phyloP scores from a whole-genome alignment of 805 yeast genomes.

The Barnettozyma populi region DNA sequence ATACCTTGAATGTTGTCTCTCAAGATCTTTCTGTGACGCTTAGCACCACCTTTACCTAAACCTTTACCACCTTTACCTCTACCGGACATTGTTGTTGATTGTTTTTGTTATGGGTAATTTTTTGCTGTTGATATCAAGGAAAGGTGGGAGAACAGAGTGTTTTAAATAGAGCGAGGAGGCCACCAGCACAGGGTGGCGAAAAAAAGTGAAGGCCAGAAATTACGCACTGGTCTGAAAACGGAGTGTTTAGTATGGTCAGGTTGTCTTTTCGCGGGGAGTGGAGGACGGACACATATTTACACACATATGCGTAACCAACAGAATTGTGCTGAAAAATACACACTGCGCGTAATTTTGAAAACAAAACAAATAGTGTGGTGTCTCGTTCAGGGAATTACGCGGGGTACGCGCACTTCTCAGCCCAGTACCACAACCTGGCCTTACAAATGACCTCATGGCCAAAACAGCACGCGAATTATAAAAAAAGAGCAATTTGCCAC shows the following conservation, averaged over 20 bases:
- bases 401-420: neutral
- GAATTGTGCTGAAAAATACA: neutral
- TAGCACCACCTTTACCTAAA: slow-evolving; percentile 99
- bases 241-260: slow-evolving; percentile 1
- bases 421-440: slow-evolving; percentile 1
- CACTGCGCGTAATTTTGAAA: slow-evolving; percentile 3
- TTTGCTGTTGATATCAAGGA: neutral
- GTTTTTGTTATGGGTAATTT: slow-evolving; percentile 14
- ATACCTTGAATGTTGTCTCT: slow-evolving; percentile 99
- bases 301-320: neutral
- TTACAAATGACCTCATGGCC: neutral
- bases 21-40: slow-evolving; percentile 99
- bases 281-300: neutral
- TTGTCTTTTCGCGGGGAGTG: neutral
- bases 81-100: slow-evolving; percentile 67
- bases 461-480: neutral
- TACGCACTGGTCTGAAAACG: slow-evolving; percentile 2
- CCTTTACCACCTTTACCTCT: slow-evolving; percentile 99
- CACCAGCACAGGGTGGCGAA: neutral
- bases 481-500: slow-evolving; percentile 6
- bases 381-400: neutral
- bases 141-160: slow-evolving; percentile 2
- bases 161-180: neutral
- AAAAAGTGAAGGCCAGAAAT: neutral
- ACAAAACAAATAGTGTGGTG: neutral